phyloP scores from a whole-genome alignment of 164 flowering plant genomes.

The Liquidambar formosana region DNA sequence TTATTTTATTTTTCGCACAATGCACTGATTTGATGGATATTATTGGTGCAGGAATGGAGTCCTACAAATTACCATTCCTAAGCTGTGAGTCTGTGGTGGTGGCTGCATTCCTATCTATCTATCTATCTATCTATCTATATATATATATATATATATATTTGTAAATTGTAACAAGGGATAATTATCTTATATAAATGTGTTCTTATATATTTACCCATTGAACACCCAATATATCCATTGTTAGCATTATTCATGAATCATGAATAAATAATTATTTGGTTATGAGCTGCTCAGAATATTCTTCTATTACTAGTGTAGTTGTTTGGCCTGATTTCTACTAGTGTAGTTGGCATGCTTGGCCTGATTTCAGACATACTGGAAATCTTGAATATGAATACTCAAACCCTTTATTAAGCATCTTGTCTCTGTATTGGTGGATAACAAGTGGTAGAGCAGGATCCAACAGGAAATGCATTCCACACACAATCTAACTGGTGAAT shows the following conservation, averaged over 20 bases:
- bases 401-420: no score
- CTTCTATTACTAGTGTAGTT: not conserved
- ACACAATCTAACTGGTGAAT: no score
- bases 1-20: not conserved
- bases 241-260: not conserved
- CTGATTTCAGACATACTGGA: not conserved
- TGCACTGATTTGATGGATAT: not conserved
- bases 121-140: no score
- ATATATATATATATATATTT: no score
- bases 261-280: no score
- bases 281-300: not conserved
- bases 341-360: not conserved
- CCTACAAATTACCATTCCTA: constrained; percentile 48
- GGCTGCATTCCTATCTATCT: constrained; percentile 1
- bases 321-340: not conserved
- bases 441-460: no score
- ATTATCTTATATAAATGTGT: no score
- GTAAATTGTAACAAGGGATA: no score
- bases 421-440: no score
- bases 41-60: constrained; percentile 59
- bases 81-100: constrained; percentile 27
- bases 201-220: no score
- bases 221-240: not conserved
- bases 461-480: no score
- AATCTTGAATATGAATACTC: not conserved